Base-by-base conservation (phyloP, 1,284 basidiomycete genomes). In the Rhodotorula glutinis region DNA sequence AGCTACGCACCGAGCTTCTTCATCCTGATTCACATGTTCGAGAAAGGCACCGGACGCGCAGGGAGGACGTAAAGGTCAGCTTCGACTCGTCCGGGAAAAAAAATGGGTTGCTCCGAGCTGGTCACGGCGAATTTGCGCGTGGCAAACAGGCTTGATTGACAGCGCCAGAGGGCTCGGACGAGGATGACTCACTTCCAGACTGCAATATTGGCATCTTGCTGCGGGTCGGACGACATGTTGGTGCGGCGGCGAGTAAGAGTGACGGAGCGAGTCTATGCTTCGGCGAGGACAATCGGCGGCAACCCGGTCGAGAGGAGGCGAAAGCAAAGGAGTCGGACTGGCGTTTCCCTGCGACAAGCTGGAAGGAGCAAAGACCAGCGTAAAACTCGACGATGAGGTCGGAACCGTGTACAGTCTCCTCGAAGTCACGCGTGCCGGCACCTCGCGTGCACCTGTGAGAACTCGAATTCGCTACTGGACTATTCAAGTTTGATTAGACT, bases 1-100 rank as follows among this genome's bases (percentile, higher is more conserved):
- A 25, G 4, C 49, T 29, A 17, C 49, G n/a, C 4, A 70, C 69
- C 69, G 81, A 97, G 91, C 84, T 97, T 98, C 84, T 96, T 94
- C 82, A 97, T 89, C 83, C 97, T 95, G 54, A 9, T 27, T 44
- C 21, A 44, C 43, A 16, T 7, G n/a, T 8, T 2, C n/a, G 23
- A 11, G 11, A 11, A 11, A 38, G 25, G 13, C 43, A 57, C 21
- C 1, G 17, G 5, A 43, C 14, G 40, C 23, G 57, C 13, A n/a
- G 14, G 29, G 41, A 21, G 11, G 30, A 53, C 30, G 11, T 43
- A 2, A 21, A 4, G n/a, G 53, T 53, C 56, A 58, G 56, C 38
- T 8, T 14, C 33, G n/a, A 7, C 33, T 38, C 33, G 33, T 11
- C 33, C 5, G 7, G 33, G 11, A 38, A 38, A 38, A 38, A 38